Evolutionary conservation across 495 filamentous ascomycete genomes (phyloP), one percentile per base, ranked within the genome.

Genomic region (Hypoxylon cercidicola): DNA sequence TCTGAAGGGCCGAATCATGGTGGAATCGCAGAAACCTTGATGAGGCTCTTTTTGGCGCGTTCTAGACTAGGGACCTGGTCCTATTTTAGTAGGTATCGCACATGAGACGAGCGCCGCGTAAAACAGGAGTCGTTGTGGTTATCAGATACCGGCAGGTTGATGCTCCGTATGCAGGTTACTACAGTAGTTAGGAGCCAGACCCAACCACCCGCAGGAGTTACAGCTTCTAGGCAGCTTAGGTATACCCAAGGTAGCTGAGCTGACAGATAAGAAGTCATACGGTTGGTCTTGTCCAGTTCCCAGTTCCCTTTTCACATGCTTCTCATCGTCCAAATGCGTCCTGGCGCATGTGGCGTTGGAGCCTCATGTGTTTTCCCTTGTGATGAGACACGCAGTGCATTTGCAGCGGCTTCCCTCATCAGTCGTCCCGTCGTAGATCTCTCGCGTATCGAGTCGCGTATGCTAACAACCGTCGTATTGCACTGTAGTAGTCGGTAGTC

Each of bases 41-140:
- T 68, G 64, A 68, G 64, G 64, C 64, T 68, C 64, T 59, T 51
- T 62, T 60, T 55, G 54, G 44, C 58, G 54, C 59, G 64, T 52
- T 68, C 64, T 63, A 63, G 64, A 60, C 59, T 21, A 12, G 28
- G 44, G 20, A 28, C 20, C 44, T 28, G 10, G 44, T 23, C 20
- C 44, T 28, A 32, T 32, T 32, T 32, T 32, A 25, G 44, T 25
- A 11, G 13, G 44, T 25, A 11, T 18, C 41, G 8, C 11, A 28
- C 44, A 46, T 25, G 20, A 46, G 21, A 46, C 21, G 19, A 9
- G 19, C 54, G 35, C 55, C 28, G 48, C 53, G 60, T 25, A 25
- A 25, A 25, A 25, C 23, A 25, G 5, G 32, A 62, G 28, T 9
- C 23, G 30, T 25, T 34, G 30, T 25, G 44, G 52, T 32, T 44